Evolutionary conservation across 495 filamentous ascomycete species (phyloP).

Genomic region (Bacidia rubella): DNA sequence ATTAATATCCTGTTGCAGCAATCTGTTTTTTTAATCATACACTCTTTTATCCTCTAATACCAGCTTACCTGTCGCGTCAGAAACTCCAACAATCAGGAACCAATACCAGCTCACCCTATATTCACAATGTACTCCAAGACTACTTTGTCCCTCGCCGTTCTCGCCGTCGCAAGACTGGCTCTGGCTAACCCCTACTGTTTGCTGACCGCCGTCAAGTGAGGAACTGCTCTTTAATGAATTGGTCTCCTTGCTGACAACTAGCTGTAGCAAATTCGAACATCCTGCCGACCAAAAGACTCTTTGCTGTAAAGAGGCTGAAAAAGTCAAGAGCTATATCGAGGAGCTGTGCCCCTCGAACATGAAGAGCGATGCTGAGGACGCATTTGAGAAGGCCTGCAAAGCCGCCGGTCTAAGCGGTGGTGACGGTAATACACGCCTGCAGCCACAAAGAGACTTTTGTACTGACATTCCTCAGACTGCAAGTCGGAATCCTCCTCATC

Average conservation of each 20-base stretch:
- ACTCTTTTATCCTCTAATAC: conserved; percentile 5
- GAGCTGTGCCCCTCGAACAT: conserved; percentile 12
- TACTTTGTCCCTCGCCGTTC: conserved; percentile 19
- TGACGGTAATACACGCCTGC: not conserved
- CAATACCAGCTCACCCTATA: conserved; percentile 8
- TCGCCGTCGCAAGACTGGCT: conserved; percentile 22
- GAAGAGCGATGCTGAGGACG: conserved; percentile 3
- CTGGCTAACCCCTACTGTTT: conserved; percentile 29
- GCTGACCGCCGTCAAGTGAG: conserved; percentile 29
- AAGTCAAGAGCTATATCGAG: conserved; percentile 13
- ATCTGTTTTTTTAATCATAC: conserved; percentile 5
- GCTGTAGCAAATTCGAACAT: conserved; percentile 22
- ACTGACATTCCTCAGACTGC: conserved; percentile 4
- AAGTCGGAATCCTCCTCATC: conserved; percentile 11
- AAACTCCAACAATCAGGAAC: conserved; percentile 1
- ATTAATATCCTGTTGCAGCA: conserved; percentile 8
- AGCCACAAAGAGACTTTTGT: not conserved
- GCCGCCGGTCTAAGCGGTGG: conserved; percentile 10
- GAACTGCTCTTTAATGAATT: not conserved
- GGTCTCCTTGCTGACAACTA: conserved; percentile 8
- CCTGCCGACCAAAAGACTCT: conserved; percentile 21
- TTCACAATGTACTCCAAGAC: conserved; percentile 25
- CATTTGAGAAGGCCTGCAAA: conserved; percentile 13
- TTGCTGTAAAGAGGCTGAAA: conserved; percentile 13
- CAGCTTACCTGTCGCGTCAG: not conserved